A percentile compares a stretch with the other conserved stretches of the same genome.
phyloP scores from a whole-genome alignment of 371 early-diverging fungal species.

The Mycotypha africana region DNA sequence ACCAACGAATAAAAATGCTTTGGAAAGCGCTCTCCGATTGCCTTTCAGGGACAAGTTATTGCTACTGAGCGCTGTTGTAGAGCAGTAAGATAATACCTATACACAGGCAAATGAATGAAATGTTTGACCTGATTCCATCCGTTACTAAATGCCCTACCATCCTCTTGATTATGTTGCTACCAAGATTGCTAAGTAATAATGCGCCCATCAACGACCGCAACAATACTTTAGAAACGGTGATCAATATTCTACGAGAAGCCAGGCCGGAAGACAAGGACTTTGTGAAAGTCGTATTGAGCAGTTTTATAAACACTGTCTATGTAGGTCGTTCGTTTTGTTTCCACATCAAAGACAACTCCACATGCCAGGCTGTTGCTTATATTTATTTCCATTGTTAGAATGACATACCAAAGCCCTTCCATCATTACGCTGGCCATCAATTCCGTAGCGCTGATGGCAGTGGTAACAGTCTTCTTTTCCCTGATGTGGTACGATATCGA shows the following conservation, averaged over 20 bases:
- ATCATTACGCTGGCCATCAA: slow-evolving; percentile 32
- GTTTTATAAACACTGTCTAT: slow-evolving; percentile 26
- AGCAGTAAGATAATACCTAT: slow-evolving; percentile 25
- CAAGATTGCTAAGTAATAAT: slow-evolving; percentile 28
- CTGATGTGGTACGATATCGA: slow-evolving; percentile 28
- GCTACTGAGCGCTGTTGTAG: slow-evolving; percentile 20
- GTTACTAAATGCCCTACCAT: neutral
- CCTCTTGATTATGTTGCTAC: neutral
- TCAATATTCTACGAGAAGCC: slow-evolving; percentile 32
- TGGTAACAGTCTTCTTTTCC: slow-evolving; percentile 32
- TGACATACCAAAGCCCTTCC: slow-evolving; percentile 38
- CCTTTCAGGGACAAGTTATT: slow-evolving; percentile 24
- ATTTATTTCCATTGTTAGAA: slow-evolving; percentile 17
- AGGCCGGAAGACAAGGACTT: slow-evolving; percentile 30
- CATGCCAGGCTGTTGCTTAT: neutral
- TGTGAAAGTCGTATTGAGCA: slow-evolving; percentile 18
- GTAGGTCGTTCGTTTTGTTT: too few relatives aligned
- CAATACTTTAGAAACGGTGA: slow-evolving; percentile 38
- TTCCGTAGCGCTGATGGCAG: slow-evolving; percentile 50
- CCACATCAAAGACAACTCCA: too few relatives aligned
- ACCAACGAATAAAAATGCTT: slow-evolving; percentile 19
- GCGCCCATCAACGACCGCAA: slow-evolving; percentile 36
- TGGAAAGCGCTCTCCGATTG: slow-evolving; percentile 23
- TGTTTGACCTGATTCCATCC: too few relatives aligned
- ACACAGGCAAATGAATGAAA: too few relatives aligned